Conservation (phyloP, 2,329 filamentous ascomycete genomes). For the Didymellaceae sp. region DNA sequence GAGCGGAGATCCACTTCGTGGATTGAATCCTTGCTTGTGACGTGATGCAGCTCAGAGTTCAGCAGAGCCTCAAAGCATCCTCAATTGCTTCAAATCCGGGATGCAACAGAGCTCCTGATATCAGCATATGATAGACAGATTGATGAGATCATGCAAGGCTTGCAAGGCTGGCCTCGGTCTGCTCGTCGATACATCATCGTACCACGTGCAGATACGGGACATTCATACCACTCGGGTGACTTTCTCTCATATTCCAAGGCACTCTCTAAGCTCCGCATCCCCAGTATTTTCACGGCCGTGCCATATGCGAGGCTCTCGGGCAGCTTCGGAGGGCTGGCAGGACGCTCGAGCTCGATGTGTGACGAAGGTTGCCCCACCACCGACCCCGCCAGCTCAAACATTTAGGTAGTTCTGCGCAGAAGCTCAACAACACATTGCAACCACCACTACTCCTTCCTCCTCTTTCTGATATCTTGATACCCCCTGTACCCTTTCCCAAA, state of each 20-base stretch:
- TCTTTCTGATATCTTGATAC: slow-evolving; percentile 12
- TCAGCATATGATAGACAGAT: too few relatives aligned
- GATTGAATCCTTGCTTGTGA: slow-evolving; percentile 16
- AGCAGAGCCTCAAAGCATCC: slow-evolving; percentile 10
- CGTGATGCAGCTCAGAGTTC: slow-evolving; percentile 10
- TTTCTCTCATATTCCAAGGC: slow-evolving; percentile 9
- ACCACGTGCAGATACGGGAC: not conserved
- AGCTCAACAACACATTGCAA: slow-evolving; percentile 44
- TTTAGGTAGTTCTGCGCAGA: slow-evolving; percentile 21
- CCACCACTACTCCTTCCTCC: slow-evolving; percentile 20
- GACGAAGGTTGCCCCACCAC: slow-evolving; percentile 23
- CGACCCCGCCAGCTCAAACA: slow-evolving; percentile 38
- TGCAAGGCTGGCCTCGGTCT: too few relatives aligned
- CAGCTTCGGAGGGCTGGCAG: slow-evolving; percentile 14
- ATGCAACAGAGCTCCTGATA: not conserved
- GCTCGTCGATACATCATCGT: too few relatives aligned
- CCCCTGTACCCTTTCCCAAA: slow-evolving; percentile 9
- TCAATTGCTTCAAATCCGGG: not conserved
- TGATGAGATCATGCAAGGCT: not conserved
- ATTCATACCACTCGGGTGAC: slow-evolving; percentile 12
- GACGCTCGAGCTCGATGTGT: slow-evolving; percentile 26
- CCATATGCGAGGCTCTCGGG: slow-evolving; percentile 25
- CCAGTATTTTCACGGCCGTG: slow-evolving; percentile 40
- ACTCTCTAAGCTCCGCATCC: slow-evolving; percentile 25
- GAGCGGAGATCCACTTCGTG: slow-evolving; percentile 17